Evolutionary conservation across 140 eudicot species (phyloP).

Genomic region (Cichorium intybus): DNA sequence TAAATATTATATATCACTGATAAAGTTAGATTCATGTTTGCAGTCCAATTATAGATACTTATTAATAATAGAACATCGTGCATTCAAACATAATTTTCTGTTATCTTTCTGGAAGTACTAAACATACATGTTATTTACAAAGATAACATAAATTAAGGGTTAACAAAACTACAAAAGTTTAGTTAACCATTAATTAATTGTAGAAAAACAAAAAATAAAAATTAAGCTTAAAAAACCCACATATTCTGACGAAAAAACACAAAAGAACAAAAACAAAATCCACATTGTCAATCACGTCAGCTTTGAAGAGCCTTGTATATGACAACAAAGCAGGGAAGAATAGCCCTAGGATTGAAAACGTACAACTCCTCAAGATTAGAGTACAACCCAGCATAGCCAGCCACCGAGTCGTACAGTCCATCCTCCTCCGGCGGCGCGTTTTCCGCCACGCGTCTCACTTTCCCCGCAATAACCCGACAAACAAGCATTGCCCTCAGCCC

Average conservation of each 20-base stretch:
- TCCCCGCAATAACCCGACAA: constrained; percentile 88
- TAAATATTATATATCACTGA: too few species aligned
- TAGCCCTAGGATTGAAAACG: constrained; percentile 82
- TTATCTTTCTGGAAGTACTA: too few species aligned
- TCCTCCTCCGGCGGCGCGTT: constrained; percentile 33
- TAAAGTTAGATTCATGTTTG: too few species aligned
- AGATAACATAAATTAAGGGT: neutral
- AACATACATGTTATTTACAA: neutral
- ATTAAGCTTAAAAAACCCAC: constrained; percentile 1
- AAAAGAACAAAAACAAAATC: neutral
- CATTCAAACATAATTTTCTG: too few species aligned
- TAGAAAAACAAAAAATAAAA: neutral
- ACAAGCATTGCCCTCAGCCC: constrained; percentile 82
- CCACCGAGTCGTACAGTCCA: constrained; percentile 79
- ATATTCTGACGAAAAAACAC: neutral
- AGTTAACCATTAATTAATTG: neutral
- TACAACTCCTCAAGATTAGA: constrained; percentile 85
- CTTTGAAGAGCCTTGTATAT: constrained; percentile 47
- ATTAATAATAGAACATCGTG: too few species aligned
- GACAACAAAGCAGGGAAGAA: constrained; percentile 93
- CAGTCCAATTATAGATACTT: too few species aligned
- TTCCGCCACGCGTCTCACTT: constrained; percentile 47
- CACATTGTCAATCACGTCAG: constrained; percentile 7
- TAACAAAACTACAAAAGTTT: neutral
- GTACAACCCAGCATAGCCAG: constrained; percentile 64